Evolutionary conservation across 352 stramenopile genomes (phyloP).

Genomic region (Phytopythium boreale): DNA sequence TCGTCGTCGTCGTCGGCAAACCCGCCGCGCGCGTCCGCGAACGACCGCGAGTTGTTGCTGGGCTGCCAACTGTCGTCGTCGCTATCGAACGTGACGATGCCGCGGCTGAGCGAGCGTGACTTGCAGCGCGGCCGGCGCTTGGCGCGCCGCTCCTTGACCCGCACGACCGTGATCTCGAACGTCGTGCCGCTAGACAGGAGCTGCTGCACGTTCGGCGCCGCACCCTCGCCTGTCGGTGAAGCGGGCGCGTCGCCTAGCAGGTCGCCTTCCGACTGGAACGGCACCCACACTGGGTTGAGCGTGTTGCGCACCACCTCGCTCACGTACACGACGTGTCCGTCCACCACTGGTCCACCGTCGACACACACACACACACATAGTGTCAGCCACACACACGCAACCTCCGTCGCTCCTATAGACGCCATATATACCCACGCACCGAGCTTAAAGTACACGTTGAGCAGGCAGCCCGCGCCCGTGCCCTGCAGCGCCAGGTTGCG

Average conservation of each 20-base stretch:
- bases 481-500: conserved; percentile 66
- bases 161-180: conserved; percentile 70
- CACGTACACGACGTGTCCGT: conserved; percentile 64
- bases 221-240: conserved; percentile 13
- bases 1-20: conserved; percentile 33
- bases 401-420: not conserved
- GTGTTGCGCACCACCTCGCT: conserved; percentile 69
- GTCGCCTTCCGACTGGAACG: conserved; percentile 56
- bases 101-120: conserved; percentile 38
- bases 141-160: conserved; percentile 44
- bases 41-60: conserved; percentile 38
- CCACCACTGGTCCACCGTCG: conserved; percentile 38
- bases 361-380: conserved; percentile 1
- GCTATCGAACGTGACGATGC: conserved; percentile 37
- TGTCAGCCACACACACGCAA: not conserved
- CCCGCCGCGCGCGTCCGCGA: conserved; percentile 28
- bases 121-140: conserved; percentile 44
- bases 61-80: conserved; percentile 38
- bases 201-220: conserved; percentile 24
- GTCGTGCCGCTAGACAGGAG: conserved; percentile 45
- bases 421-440: conserved; percentile 25
- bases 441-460: conserved; percentile 79
- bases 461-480: conserved; percentile 34
- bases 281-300: conserved; percentile 81
- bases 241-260: conserved; percentile 1